These are phyloP conservation scores for Periconia sp. DNA, from an alignment of 2,329 filamentous ascomycete genomes.

Conservation along the genomic window DNA sequence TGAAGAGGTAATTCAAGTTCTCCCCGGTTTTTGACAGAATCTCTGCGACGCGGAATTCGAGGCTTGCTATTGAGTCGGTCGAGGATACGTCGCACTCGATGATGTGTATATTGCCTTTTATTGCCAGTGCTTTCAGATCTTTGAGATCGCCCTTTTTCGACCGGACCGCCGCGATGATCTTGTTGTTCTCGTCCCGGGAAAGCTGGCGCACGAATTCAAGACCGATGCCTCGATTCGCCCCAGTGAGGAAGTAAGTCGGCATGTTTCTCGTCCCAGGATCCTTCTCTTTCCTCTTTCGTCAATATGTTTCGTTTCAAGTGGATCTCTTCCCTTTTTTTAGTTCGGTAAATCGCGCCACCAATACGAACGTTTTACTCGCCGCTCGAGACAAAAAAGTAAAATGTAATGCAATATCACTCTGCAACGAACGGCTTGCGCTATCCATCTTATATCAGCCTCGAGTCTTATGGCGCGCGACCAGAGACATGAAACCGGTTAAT, in stretches of 20 bases:
- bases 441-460: neutral
- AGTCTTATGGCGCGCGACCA: neutral
- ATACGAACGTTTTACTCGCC: neutral
- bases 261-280: constrained; percentile 18
- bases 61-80: constrained; percentile 37
- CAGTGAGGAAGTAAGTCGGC: constrained; percentile 41
- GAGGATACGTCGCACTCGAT: constrained; percentile 49
- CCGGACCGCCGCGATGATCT: constrained; percentile 50
- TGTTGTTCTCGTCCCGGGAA: constrained; percentile 37
- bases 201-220: constrained; percentile 40
- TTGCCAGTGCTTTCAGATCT: constrained; percentile 33
- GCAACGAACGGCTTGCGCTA: neutral
- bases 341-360: neutral
- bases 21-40: constrained; percentile 39
- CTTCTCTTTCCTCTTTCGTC: neutral
- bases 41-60: constrained; percentile 42
- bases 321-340: neutral
- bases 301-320: constrained; percentile 3
- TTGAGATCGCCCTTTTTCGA: constrained; percentile 35
- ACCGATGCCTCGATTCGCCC: constrained; percentile 40
- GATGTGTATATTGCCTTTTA: constrained; percentile 41
- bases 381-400: neutral
- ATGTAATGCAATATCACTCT: too few species aligned
- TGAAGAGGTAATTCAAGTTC: constrained; percentile 52
- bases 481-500: constrained; percentile 6